Percentiles rank a stretch among this genome's conserved stretches.
phyloP scores from a whole-genome alignment of 2,329 filamentous ascomycete species.

The Tolypocladium ophioglossoides region DNA sequence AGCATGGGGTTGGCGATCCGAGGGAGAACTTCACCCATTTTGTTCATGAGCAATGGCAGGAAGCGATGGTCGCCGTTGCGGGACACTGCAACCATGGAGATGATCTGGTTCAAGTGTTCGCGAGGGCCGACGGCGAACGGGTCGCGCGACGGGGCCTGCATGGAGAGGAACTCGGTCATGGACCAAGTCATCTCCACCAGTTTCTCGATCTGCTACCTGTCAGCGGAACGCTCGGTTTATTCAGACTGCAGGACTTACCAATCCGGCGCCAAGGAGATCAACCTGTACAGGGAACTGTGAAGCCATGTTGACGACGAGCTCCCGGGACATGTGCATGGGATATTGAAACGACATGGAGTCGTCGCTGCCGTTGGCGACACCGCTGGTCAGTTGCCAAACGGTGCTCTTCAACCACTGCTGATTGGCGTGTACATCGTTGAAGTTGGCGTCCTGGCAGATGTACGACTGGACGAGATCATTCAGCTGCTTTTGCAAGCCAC shows the following conservation, averaged over 20 bases:
- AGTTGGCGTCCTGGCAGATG: conserved; percentile 41
- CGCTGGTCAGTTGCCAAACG: conserved; percentile 51
- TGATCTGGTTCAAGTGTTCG: conserved; percentile 61
- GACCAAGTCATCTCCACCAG: conserved; percentile 66
- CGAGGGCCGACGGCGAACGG: conserved; percentile 58
- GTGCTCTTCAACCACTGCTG: conserved; percentile 57
- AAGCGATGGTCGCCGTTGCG: conserved; percentile 70
- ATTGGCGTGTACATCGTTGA: conserved; percentile 44
- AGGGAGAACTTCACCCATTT: conserved; percentile 63
- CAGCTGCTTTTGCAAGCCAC: conserved; percentile 51
- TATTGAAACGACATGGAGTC: conserved; percentile 52
- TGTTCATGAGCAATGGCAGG: conserved; percentile 64
- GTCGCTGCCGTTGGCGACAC: conserved; percentile 34
- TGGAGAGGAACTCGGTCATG: conserved; percentile 61
- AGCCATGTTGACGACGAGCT: conserved; percentile 54
- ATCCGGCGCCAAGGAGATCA: conserved; percentile 62
- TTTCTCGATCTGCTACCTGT: conserved; percentile 54
- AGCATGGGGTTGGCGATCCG: conserved; percentile 50
- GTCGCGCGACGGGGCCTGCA: conserved; percentile 48
- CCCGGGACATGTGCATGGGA: conserved; percentile 50
- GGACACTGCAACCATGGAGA: conserved; percentile 56
- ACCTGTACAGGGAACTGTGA: conserved; percentile 62
- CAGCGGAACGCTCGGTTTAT: not conserved
- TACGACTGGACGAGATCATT: conserved; percentile 41
- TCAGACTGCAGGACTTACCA: conserved; percentile 40